A percentile compares a stretch with the other conserved stretches of the same genome.
phyloP scores from a whole-genome alignment of 495 filamentous ascomycete species.

The Corynascus novoguineensis region DNA sequence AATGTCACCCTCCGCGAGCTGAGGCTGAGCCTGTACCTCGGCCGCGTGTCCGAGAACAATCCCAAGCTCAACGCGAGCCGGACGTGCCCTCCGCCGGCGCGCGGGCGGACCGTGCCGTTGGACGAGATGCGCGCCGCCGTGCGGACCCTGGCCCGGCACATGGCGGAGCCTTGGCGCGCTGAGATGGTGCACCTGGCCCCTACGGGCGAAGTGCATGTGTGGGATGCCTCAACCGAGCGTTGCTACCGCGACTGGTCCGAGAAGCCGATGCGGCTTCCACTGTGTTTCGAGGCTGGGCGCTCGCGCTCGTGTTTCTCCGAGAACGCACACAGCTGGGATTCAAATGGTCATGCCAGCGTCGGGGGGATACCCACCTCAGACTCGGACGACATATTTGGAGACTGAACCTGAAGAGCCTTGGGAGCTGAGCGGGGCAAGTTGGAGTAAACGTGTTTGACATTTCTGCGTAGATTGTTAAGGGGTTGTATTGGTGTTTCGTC shows the following conservation, averaged over 20 bases:
- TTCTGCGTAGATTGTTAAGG: no score
- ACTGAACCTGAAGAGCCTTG: not conserved
- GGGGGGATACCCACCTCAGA: not conserved
- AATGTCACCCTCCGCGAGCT: slow-evolving; percentile 15
- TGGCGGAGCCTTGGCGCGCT: slow-evolving; percentile 11
- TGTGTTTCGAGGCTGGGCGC: not conserved
- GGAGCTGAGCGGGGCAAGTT: not conserved
- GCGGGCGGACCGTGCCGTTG: slow-evolving; percentile 9
- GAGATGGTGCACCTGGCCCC: slow-evolving; percentile 18
- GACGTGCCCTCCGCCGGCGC: not conserved
- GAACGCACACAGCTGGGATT: not conserved
- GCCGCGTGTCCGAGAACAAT: slow-evolving; percentile 16
- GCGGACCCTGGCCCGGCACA: slow-evolving; percentile 2
- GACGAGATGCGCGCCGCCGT: slow-evolving; percentile 14
- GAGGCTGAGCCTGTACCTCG: slow-evolving; percentile 16
- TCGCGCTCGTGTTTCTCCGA: not conserved
- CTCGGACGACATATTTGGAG: not conserved
- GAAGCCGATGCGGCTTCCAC: not conserved
- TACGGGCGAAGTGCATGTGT: slow-evolving; percentile 19
- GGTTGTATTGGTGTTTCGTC: no score
- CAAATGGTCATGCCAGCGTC: not conserved
- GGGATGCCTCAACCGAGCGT: slow-evolving; percentile 13
- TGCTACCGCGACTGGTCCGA: slow-evolving; percentile 12
- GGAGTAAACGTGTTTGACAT: no score
- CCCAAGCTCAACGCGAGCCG: slow-evolving; percentile 23